Conservation (phyloP, 495 filamentous ascomycete genomes). For the Penicilliopsis zonata region DNA sequence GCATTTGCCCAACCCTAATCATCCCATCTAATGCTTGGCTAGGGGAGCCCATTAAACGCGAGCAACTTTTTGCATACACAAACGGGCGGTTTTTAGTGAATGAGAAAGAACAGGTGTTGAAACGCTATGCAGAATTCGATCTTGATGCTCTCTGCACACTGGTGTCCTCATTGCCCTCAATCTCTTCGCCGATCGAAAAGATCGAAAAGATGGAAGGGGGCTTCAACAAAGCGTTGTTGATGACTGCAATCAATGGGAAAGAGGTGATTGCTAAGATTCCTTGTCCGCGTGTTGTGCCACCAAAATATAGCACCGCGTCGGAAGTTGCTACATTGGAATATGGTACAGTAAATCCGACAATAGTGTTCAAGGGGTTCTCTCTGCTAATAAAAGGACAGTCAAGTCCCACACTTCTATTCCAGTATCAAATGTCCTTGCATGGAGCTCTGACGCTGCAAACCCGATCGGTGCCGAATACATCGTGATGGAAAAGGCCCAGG, state of each 20-base stretch:
- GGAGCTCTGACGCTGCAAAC: constrained; percentile 16
- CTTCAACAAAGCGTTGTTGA: constrained; percentile 19
- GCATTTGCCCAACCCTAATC: not conserved
- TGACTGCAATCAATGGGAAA: constrained; percentile 15
- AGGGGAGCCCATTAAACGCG: not conserved
- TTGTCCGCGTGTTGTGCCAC: constrained; percentile 10
- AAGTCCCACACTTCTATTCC: constrained; percentile 10
- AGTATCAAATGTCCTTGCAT: constrained; percentile 17
- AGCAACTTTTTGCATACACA: constrained; percentile 13
- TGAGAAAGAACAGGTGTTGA: constrained; percentile 9
- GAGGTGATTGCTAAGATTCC: constrained; percentile 17
- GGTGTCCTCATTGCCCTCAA: constrained; percentile 7
- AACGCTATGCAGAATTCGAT: constrained; percentile 15
- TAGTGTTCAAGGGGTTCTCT: not conserved
- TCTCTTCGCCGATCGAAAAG: constrained; percentile 9
- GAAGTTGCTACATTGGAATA: constrained; percentile 17
- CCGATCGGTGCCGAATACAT: constrained; percentile 20
- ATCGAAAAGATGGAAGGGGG: constrained; percentile 22
- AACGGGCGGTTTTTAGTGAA: constrained; percentile 17
- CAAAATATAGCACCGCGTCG: constrained; percentile 15
- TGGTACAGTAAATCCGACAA: constrained; percentile 3
- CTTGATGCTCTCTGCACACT: constrained; percentile 13
- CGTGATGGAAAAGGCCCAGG: constrained; percentile 19
- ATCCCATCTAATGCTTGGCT: not conserved
- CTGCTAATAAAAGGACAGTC: constrained; percentile 8